These are phyloP conservation scores for Ballota nigra DNA, from an alignment of 257 asterid genomes.

Conservation along the genomic window DNA sequence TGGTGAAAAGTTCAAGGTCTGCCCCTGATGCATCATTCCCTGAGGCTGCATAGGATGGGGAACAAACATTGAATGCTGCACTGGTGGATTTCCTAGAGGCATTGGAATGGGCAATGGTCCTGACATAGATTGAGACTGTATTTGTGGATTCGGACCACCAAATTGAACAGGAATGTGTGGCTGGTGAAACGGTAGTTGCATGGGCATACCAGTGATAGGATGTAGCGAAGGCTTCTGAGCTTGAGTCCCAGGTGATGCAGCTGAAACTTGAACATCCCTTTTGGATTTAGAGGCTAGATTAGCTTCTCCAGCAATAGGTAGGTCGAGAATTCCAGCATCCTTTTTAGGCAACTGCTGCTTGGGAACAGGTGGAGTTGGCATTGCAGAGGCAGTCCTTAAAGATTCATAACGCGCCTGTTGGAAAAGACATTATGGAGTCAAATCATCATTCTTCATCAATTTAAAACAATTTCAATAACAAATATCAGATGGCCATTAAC, in stretches of 20 bases:
- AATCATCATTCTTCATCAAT: neutral
- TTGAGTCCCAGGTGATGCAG: conserved; percentile 47
- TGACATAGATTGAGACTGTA: conserved; percentile 64
- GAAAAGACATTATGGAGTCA: conserved; percentile 7
- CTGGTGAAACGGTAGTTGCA: conserved; percentile 58
- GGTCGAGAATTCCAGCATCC: conserved; percentile 45
- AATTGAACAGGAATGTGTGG: conserved; percentile 57
- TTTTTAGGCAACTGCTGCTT: conserved; percentile 58
- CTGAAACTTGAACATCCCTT: conserved; percentile 52
- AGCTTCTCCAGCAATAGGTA: conserved; percentile 43
- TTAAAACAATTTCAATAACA: conserved; percentile 4
- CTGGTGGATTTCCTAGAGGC: conserved; percentile 58
- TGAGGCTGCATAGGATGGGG: conserved; percentile 69
- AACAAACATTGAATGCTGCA: conserved; percentile 63
- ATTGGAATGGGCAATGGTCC: conserved; percentile 56
- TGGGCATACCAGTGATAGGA: conserved; percentile 47
- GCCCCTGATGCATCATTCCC: conserved; percentile 76
- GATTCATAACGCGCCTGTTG: conserved; percentile 60
- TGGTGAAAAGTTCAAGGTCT: conserved; percentile 54
- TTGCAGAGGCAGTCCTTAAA: conserved; percentile 37
- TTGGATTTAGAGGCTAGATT: conserved; percentile 43
- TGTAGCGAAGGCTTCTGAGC: conserved; percentile 53
- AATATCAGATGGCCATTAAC: conserved; percentile 16
- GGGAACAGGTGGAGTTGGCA: conserved; percentile 50
- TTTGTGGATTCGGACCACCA: conserved; percentile 68